phyloP scores from a whole-genome alignment of 2,329 filamentous ascomycete genomes.

The Penicillium fuscoglaucum region DNA sequence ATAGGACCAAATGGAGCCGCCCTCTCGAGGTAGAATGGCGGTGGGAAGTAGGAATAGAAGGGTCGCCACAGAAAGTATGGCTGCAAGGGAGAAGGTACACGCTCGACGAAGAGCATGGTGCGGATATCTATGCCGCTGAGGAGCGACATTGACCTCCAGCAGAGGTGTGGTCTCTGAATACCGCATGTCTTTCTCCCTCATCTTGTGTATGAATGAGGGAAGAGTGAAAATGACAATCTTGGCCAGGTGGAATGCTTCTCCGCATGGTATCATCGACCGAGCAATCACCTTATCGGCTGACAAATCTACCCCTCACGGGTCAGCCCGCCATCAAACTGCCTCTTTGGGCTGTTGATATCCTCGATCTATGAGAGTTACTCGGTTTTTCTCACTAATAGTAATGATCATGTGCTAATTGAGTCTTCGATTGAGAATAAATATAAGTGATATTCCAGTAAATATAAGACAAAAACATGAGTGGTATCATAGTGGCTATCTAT shows the following conservation, averaged over 20 bases:
- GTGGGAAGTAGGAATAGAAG: constrained; percentile 46
- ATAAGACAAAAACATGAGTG: neutral
- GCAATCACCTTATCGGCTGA: constrained; percentile 14
- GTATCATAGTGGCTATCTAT: constrained; percentile 8
- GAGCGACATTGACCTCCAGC: constrained; percentile 43
- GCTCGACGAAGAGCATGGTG: constrained; percentile 45
- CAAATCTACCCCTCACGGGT: constrained; percentile 8
- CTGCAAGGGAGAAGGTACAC: constrained; percentile 43
- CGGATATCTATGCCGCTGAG: constrained; percentile 43
- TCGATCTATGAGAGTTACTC: neutral
- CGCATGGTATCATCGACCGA: constrained; percentile 11
- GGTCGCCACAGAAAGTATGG: constrained; percentile 40
- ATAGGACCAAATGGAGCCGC: constrained; percentile 42
- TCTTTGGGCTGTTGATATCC: neutral
- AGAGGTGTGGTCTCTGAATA: constrained; percentile 45
- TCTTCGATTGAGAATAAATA: neutral
- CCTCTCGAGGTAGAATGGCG: constrained; percentile 39
- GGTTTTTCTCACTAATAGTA: neutral
- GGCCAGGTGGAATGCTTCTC: constrained; percentile 5
- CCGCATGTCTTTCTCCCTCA: constrained; percentile 42
- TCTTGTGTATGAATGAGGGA: constrained; percentile 17
- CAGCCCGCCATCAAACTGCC: neutral
- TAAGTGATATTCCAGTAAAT: neutral
- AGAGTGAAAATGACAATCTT: neutral
- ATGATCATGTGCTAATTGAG: neutral